A percentile compares a stretch with the other conserved stretches of the same genome.
Evolutionary conservation across 2,329 filamentous ascomycete species (phyloP).

Genomic region (Parastagonospora avenae): DNA sequence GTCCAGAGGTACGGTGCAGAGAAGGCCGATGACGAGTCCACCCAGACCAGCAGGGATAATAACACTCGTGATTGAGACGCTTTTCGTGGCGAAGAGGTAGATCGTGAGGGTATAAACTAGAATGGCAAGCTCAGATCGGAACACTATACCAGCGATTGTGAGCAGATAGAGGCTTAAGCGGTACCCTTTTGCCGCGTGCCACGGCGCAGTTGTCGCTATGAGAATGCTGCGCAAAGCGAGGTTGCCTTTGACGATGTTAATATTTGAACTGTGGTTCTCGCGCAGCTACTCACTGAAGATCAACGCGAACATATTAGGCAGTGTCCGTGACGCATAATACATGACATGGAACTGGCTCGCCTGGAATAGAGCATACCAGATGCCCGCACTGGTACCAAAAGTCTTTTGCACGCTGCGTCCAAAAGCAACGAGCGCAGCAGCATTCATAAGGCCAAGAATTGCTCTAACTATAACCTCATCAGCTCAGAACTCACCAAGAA

Average conservation of each 20-base stretch:
- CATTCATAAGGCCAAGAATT: constrained; percentile 79
- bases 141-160: constrained; percentile 80
- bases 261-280: constrained; percentile 12
- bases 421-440: constrained; percentile 69
- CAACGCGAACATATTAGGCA: constrained; percentile 98
- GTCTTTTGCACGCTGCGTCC: constrained; percentile 65
- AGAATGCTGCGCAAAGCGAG: constrained; percentile 63
- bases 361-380: constrained; percentile 82
- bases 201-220: constrained; percentile 50
- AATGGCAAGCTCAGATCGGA: constrained; percentile 87
- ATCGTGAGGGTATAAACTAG: constrained; percentile 72
- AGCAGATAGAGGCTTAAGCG: constrained; percentile 74
- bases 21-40: constrained; percentile 70
- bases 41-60: constrained; percentile 70
- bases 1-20: constrained; percentile 76
- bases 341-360: constrained; percentile 88
- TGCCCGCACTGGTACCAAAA: constrained; percentile 70
- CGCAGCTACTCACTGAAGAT: constrained; percentile 77
- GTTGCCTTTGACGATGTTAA: constrained; percentile 59
- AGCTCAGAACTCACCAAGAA: background rate
- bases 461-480: constrained; percentile 62
- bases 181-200: constrained; percentile 54
- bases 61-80: constrained; percentile 59
- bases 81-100: constrained; percentile 64
- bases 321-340: constrained; percentile 87